A percentile compares a stretch with the other conserved stretches of the same genome.
These are phyloP conservation scores for Coniochaeta ligniaria DNA, from an alignment of 2,329 filamentous ascomycete genomes.

Conservation along the genomic window DNA sequence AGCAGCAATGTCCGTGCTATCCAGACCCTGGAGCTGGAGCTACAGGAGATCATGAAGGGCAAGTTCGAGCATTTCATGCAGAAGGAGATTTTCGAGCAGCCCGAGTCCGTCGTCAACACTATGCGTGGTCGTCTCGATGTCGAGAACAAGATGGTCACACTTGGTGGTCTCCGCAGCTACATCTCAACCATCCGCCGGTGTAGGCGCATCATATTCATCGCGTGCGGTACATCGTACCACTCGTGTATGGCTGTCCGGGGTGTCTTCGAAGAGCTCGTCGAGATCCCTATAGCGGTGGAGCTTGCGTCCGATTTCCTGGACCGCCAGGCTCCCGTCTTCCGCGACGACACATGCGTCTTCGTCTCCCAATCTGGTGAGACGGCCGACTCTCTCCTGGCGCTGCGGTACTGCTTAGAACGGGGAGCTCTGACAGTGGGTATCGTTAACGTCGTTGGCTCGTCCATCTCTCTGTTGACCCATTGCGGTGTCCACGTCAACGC, in stretches of 20 bases:
- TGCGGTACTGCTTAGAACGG: slow-evolving; percentile 96
- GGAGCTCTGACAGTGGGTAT: slow-evolving; percentile 96
- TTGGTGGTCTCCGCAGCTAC: slow-evolving; percentile 93
- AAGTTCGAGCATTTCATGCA: slow-evolving; percentile 99
- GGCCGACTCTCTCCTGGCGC: slow-evolving; percentile 92
- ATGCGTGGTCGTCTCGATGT: slow-evolving; percentile 98
- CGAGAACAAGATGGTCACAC: slow-evolving; percentile 88
- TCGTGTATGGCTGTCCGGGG: slow-evolving; percentile 99
- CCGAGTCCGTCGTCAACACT: slow-evolving; percentile 97
- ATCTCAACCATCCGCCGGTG: slow-evolving; percentile 94
- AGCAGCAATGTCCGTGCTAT: slow-evolving; percentile 96
- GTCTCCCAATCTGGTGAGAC: slow-evolving; percentile 99
- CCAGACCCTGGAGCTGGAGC: slow-evolving; percentile 96
- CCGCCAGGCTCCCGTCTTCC: slow-evolving; percentile 93
- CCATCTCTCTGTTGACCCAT: slow-evolving; percentile 97
- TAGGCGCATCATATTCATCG: slow-evolving; percentile 97
- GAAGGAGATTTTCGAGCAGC: slow-evolving; percentile 99
- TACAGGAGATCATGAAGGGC: slow-evolving; percentile 99
- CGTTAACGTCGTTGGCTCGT: slow-evolving; percentile 97
- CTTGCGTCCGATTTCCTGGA: slow-evolving; percentile 97
- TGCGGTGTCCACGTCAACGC: slow-evolving; percentile 99
- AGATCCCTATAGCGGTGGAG: slow-evolving; percentile 96
- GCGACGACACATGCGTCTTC: slow-evolving; percentile 97
- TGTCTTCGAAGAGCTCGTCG: slow-evolving; percentile 94
- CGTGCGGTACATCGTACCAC: slow-evolving; percentile 96